Percentiles rank a stretch among this genome's conserved stretches.
phyloP scores from a whole-genome alignment of 345 rosid species.

The Dipteronia dyeriana region DNA sequence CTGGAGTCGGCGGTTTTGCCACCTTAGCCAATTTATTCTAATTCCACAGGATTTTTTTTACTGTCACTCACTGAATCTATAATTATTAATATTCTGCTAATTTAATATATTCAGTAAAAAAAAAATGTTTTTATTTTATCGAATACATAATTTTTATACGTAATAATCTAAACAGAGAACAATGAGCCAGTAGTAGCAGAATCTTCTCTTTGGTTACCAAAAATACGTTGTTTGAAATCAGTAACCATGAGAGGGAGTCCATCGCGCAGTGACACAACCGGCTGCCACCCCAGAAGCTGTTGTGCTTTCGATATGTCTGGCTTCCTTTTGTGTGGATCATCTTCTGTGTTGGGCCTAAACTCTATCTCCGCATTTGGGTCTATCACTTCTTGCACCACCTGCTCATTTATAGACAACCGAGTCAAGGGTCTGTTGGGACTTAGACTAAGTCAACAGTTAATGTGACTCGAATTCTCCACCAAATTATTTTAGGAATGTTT shows the following conservation, averaged over 20 bases:
- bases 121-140: background rate
- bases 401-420: background rate
- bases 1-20: background rate
- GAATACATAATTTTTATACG: background rate
- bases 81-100: background rate
- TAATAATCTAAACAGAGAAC: conserved; percentile 14
- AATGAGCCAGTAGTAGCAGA: background rate
- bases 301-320: conserved; percentile 89
- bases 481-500: too few species aligned
- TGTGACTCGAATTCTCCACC: too few species aligned
- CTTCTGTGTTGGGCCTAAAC: conserved; percentile 85
- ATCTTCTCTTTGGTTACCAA: conserved; percentile 51
- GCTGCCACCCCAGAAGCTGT: conserved; percentile 74
- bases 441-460: too few species aligned
- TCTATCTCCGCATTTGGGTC: conserved; percentile 83
- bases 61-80: background rate
- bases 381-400: conserved; percentile 77
- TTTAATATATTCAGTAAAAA: background rate
- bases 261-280: conserved; percentile 65
- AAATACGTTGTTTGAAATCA: conserved; percentile 74
- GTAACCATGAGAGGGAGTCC: conserved; percentile 84
- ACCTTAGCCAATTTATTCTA: conserved; percentile 15
- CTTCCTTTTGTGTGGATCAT: conserved; percentile 85
- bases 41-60: background rate
- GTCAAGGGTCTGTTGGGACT: too few species aligned